phyloP scores from a whole-genome alignment of 768 basidiomycete species.

The Pilatotrama ljubarskyi region DNA sequence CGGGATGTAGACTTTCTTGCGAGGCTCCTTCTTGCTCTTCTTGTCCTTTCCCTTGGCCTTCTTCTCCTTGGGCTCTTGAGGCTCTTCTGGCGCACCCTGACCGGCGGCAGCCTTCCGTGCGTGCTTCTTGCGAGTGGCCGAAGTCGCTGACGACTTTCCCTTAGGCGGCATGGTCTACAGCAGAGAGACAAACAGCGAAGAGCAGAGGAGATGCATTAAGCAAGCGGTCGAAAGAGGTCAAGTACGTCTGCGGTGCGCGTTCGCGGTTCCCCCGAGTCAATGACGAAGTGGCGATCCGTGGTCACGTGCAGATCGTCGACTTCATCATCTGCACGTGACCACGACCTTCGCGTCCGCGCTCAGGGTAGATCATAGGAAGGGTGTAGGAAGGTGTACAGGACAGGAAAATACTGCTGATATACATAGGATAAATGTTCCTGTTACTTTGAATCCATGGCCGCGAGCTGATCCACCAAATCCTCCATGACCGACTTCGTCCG shows the following conservation, averaged over 20 bases:
- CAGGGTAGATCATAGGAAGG: background rate
- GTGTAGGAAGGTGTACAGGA: background rate
- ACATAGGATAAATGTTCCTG: background rate
- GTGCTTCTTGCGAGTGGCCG: constrained; percentile 92
- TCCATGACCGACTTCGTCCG: constrained; percentile 67
- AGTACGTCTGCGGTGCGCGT: background rate
- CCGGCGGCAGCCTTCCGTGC: constrained; percentile 65
- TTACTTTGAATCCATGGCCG: constrained; percentile 51
- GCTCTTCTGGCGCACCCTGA: constrained; percentile 31
- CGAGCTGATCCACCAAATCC: constrained; percentile 78
- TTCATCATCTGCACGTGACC: background rate
- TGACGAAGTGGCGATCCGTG: constrained; percentile 7
- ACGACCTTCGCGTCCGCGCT: background rate
- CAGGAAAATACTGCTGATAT: background rate
- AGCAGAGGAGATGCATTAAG: background rate
- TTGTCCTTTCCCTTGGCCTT: constrained; percentile 54
- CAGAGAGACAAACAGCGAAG: background rate
- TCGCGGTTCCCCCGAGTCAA: background rate
- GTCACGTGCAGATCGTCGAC: constrained; percentile 11
- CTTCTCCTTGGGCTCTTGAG: constrained; percentile 33
- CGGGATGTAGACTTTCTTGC: constrained; percentile 83
- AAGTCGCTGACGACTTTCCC: constrained; percentile 76
- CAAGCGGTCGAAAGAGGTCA: background rate
- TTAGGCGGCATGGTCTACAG: constrained; percentile 31
- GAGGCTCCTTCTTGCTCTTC: constrained; percentile 63